A percentile compares a stretch with the other conserved stretches of the same genome.
phyloP scores from a whole-genome alignment of 495 filamentous ascomycete genomes.

The Aspergillus leporis region DNA sequence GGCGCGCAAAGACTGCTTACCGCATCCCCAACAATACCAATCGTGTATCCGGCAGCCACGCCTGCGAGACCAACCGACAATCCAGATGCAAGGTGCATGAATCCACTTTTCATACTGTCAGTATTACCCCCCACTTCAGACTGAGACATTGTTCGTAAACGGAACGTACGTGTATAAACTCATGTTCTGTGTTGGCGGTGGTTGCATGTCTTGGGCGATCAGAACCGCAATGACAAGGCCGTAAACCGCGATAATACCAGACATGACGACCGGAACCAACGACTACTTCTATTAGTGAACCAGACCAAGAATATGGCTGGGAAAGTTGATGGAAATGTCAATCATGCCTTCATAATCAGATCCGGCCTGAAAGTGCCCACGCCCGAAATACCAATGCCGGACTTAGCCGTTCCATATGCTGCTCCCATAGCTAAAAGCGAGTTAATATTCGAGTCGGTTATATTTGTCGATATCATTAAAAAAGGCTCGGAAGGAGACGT shows the following conservation, averaged over 20 bases:
- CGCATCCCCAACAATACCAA: constrained; percentile 92
- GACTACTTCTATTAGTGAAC: constrained; percentile 55
- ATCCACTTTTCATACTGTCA: constrained; percentile 57
- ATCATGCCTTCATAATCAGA: constrained; percentile 93
- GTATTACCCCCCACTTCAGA: constrained; percentile 3
- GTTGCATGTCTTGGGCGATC: constrained; percentile 80
- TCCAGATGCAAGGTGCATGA: constrained; percentile 91
- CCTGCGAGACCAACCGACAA: constrained; percentile 89
- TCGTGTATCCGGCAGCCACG: constrained; percentile 94
- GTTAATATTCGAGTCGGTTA: constrained; percentile 27
- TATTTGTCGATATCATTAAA: constrained; percentile 12
- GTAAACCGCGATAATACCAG: constrained; percentile 98
- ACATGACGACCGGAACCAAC: constrained; percentile 97
- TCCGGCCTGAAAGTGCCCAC: constrained; percentile 91
- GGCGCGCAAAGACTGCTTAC: constrained; percentile 37
- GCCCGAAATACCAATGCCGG: constrained; percentile 94
- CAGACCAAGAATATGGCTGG: constrained; percentile 10
- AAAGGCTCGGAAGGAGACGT: constrained; percentile 39
- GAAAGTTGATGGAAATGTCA: background rate
- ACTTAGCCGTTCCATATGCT: constrained; percentile 96
- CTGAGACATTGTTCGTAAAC: background rate
- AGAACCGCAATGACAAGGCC: constrained; percentile 94
- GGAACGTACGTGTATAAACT: constrained; percentile 75
- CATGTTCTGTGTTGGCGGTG: constrained; percentile 62
- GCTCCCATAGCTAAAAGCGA: constrained; percentile 71